Base-by-base conservation (phyloP, 2,329 filamentous ascomycete species). In the Microdochium bolleyi region DNA sequence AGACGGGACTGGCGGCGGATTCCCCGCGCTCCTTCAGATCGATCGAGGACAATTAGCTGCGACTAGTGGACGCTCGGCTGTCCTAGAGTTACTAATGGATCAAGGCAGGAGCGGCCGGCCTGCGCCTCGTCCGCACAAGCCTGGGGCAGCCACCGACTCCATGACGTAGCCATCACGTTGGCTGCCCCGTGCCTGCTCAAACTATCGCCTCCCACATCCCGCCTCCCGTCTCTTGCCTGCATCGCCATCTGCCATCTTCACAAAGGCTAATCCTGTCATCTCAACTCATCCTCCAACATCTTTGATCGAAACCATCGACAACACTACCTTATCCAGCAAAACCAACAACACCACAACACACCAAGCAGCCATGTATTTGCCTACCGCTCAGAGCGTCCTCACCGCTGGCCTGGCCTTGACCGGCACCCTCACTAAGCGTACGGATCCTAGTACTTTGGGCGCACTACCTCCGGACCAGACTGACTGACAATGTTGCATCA, bases 341-440 rank as follows among this genome's bases (percentile, higher is more conserved):
- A 8, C 7, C 37, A 8, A 8, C 19, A 41, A 41, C 37, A 50
- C 21, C 49, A 13, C 22, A 7, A 3, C 24, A n/a, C 24, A 30
- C 24, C 30, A 49, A n/a, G 24, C 48, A 49, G 16, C 14, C 49
- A 66, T 66, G 63, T 64, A 64, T 24, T 57, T 66, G 50, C 62
- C 64, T 21, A 55, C 55, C 19, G 57, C 59, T 14, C 64, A 66
- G 44, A 61, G 53, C 50, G 58, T 66, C 27, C 52, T 65, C 7
- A 61, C 63, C 2, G 60, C 63, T 9, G 62, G 60, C 13, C 57
- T 65, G 2, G 63, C 61, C 14, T 44, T 64, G 14, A 60, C 60
- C 32, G 60, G 60, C 3, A 56, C 49, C 1, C 51, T 61, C 2
- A 57, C 38, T 16, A 55, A 60, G 44, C 56, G 63, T 65, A 57